Evolutionary conservation across 1,284 basidiomycete genomes (phyloP), one percentile per base, ranked within the genome.

Genomic region (Rhodofomes roseus): DNA sequence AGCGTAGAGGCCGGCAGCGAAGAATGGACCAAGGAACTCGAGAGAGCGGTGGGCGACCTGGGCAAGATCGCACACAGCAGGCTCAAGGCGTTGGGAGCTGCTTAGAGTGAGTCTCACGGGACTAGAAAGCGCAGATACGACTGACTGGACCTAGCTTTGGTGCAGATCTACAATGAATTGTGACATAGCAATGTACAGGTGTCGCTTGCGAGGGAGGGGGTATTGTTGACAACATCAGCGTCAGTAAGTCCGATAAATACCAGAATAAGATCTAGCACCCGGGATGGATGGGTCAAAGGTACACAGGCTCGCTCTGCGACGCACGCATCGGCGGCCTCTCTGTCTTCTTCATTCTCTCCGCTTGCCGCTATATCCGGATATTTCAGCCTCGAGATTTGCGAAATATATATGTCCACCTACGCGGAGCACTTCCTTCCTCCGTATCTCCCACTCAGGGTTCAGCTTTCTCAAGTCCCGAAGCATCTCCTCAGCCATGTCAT

Each of bases 51-150:
- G n/a, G 69, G 68, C 34, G 92, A 92, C 67, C 80, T 95, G 18
- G 90, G 89, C 57, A 70, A 70, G 61, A 95, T 95, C 60, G 93
- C 90, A 9, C 83, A 84, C 71, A 87, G 84, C 62, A 79, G 93
- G 61, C 62, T 90, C 67, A 67, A 65, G 34, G 64, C 76, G 27
- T 67, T 87, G 62, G 78, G 77, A 4, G 68, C 77, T 6, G 65
- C 63, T 37, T 64, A 56, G 46, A 18, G 46, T 48, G 56, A 63
- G 65, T 53, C 29, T 44, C 22, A 23, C 9, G 18, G 4, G 25
- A 18, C 22, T 18, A 12, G 37, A 39, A 3, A 4, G 37, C 37
- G 4, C 4, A 16, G 37, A 14, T 18, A 18, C 4, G 4, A 39
- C 37, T 39, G 37, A 39, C 37, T 39, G 5, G 37, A 16, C 3